These are phyloP conservation scores for Oryza rufipogon DNA, from an alignment of 176 grass and related monocot species.

Conservation along the genomic window DNA sequence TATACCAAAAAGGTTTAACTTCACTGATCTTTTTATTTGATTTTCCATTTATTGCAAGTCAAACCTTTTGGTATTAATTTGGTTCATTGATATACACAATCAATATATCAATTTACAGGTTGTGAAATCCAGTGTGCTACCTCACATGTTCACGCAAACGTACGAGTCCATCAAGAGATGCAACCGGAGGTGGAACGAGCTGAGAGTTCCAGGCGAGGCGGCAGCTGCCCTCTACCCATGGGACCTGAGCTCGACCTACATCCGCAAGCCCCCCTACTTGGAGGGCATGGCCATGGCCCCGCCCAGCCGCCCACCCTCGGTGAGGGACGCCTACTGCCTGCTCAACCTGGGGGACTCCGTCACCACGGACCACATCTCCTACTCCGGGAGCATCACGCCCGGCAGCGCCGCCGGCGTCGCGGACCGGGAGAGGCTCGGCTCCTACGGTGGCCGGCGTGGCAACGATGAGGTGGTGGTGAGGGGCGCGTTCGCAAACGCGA, in stretches of 20 bases:
- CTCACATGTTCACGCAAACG: constrained; percentile 58
- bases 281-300: constrained; percentile 87
- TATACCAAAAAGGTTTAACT: too few species aligned
- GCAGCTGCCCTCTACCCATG: constrained; percentile 54
- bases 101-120: background rate
- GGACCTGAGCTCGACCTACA: constrained; percentile 83
- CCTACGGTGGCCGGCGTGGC: constrained; percentile 58
- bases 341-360: constrained; percentile 89
- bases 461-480: constrained; percentile 64
- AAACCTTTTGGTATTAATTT: too few species aligned
- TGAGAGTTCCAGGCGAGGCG: constrained; percentile 22
- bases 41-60: too few species aligned
- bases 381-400: constrained; percentile 82
- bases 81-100: background rate
- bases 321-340: constrained; percentile 85
- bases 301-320: constrained; percentile 49
- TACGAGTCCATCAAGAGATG: constrained; percentile 52
- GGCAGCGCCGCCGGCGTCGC: constrained; percentile 60
- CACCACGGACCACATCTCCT: constrained; percentile 90
- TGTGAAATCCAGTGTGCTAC: constrained; percentile 53
- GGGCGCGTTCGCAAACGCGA: constrained; percentile 75
- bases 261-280: constrained; percentile 83
- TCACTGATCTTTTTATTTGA: too few species aligned
- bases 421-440: constrained; percentile 53
- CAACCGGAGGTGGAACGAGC: constrained; percentile 54